Percentiles rank a stretch among this genome's conserved stretches.
Evolutionary conservation across 179 eudicot species (phyloP).

Genomic region (Monotropa hypopitys): DNA sequence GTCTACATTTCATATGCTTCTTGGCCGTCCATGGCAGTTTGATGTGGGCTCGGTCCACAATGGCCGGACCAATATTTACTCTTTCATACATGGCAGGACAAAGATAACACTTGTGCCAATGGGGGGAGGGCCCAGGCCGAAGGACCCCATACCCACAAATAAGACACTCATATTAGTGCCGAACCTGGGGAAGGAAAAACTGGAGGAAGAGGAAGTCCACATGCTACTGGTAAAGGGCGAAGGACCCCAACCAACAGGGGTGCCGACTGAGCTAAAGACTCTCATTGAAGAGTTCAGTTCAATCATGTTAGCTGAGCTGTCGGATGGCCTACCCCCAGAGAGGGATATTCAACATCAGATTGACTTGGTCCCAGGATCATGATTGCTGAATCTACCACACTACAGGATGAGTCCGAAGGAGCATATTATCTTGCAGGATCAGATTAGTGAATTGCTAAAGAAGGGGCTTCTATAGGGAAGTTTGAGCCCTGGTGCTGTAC

Average conservation of each 20-base stretch:
- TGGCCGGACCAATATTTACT: not conserved
- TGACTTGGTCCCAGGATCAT: not conserved
- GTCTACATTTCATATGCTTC: not conserved
- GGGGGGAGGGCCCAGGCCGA: not conserved
- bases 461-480: not conserved
- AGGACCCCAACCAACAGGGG: too few species aligned
- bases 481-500: not conserved
- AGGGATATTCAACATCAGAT: not conserved
- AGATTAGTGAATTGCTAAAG: not conserved
- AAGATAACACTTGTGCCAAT: too few species aligned
- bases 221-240: too few species aligned
- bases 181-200: too few species aligned
- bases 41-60: not conserved
- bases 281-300: not conserved
- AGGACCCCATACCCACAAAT: not conserved
- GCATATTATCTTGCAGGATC: not conserved
- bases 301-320: not conserved
- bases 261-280: too few species aligned
- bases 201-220: too few species aligned
- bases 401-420: not conserved
- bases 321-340: not conserved
- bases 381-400: not conserved
- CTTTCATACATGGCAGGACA: not conserved
- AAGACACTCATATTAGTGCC: too few species aligned
- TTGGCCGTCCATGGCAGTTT: not conserved